Percentiles rank a stretch among this genome's conserved stretches.
Conservation (phyloP, 306 rosid genomes). For the Trifolium subterraneum region DNA sequence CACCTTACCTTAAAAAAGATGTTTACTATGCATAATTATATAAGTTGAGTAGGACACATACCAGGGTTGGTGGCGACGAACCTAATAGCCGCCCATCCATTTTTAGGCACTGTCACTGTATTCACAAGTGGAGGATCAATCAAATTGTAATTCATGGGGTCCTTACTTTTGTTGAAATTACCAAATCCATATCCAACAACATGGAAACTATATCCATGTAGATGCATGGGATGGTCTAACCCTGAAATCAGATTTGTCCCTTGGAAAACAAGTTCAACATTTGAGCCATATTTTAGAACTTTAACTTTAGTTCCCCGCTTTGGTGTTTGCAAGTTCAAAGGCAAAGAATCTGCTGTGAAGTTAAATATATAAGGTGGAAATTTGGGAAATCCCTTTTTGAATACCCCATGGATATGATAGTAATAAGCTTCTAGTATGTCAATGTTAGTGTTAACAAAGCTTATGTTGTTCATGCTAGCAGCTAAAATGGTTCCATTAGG, state of each 20-base stretch:
- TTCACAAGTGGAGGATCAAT: neutral
- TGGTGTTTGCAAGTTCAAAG: neutral
- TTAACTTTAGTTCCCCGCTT: slow-evolving; percentile 3
- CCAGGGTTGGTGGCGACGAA: neutral
- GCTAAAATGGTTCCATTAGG: neutral
- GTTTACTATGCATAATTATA: neutral
- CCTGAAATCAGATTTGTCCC: neutral
- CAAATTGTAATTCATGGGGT: neutral
- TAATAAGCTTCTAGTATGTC: slow-evolving; percentile 17
- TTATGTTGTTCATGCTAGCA: slow-evolving; percentile 2
- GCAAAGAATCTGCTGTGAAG: neutral
- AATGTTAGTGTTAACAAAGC: neutral
- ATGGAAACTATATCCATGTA: slow-evolving; percentile 6
- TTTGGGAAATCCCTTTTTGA: neutral
- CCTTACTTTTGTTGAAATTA: slow-evolving; percentile 3
- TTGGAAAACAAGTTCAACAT: neutral
- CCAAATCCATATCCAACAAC: slow-evolving; percentile 7
- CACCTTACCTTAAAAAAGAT: neutral
- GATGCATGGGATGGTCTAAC: slow-evolving; percentile 13
- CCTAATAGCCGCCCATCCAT: slow-evolving; percentile 12
- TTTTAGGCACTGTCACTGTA: neutral
- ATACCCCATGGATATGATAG: neutral
- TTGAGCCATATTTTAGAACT: neutral
- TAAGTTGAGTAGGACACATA: neutral
- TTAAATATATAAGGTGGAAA: neutral